Conservation (phyloP, 2,329 filamentous ascomycete genomes). For the Pseudocercospora musae region DNA sequence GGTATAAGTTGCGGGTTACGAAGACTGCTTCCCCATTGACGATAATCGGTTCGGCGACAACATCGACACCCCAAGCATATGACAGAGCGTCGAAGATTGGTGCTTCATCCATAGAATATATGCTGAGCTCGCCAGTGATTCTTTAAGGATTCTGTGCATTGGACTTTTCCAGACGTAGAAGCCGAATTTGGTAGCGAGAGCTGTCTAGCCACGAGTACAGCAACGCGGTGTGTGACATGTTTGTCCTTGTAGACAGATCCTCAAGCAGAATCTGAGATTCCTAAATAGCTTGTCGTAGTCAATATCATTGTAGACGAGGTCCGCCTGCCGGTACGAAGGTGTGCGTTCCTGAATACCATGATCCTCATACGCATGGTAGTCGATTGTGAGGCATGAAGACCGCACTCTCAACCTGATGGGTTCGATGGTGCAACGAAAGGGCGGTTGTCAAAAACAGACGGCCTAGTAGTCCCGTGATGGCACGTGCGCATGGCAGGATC, state of each 20-base stretch:
- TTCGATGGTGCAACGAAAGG: no score
- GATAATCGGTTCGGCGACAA: background rate
- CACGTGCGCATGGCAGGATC: no score
- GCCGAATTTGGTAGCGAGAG: background rate
- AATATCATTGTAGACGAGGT: no score
- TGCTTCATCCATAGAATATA: background rate
- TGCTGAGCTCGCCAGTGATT: background rate
- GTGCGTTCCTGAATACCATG: no score
- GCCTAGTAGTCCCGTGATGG: no score
- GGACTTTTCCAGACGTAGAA: background rate
- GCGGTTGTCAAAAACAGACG: no score
- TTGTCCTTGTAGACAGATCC: background rate
- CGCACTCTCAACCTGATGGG: no score
- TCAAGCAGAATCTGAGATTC: no score
- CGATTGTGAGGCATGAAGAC: no score
- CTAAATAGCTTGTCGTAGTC: no score
- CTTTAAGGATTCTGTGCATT: background rate
- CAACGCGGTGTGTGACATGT: background rate
- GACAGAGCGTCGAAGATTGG: constrained; percentile 2
- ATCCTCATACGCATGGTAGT: no score
- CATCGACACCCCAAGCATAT: background rate
- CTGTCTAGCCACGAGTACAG: background rate
- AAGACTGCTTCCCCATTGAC: background rate
- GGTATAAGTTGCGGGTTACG: background rate
- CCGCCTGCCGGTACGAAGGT: no score